These are phyloP conservation scores for Zarea fungicola DNA, from an alignment of 2,329 filamentous ascomycete genomes.

Conservation along the genomic window DNA sequence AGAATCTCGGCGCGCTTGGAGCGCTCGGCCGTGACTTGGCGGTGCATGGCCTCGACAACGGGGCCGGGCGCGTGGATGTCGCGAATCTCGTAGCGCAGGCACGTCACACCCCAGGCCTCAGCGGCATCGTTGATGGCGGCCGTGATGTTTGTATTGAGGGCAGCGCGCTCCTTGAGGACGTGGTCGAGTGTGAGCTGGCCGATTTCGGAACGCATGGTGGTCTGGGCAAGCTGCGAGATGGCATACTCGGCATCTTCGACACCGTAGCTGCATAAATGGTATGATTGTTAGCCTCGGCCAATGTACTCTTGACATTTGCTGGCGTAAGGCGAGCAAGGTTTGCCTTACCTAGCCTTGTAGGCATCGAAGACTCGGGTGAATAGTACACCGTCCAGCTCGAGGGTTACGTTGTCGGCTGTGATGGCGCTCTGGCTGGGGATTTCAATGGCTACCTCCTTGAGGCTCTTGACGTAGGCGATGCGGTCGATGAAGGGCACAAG, in stretches of 20 bases:
- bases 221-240: conserved; percentile 95
- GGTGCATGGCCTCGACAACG: conserved; percentile 96
- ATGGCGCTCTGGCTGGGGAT: conserved; percentile 97
- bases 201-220: conserved; percentile 98
- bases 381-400: conserved; percentile 91
- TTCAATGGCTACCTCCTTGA: conserved; percentile 95
- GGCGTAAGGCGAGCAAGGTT: too few species aligned
- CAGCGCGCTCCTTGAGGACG: conserved; percentile 93
- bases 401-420: conserved; percentile 94
- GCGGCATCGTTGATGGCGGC: conserved; percentile 97
- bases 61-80: conserved; percentile 94
- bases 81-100: conserved; percentile 93
- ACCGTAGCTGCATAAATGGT: conserved; percentile 64
- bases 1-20: conserved; percentile 97
- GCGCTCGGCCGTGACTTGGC: conserved; percentile 93
- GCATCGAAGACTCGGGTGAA: conserved; percentile 97
- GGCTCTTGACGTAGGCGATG: conserved; percentile 94
- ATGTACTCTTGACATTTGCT: background rate
- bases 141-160: conserved; percentile 97
- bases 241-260: conserved; percentile 99
- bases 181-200: conserved; percentile 95
- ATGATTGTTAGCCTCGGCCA: background rate
- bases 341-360: conserved; percentile 91
- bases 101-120: conserved; percentile 93
- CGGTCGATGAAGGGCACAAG: conserved; percentile 87